phyloP scores from a whole-genome alignment of 2,329 filamentous ascomycete genomes.

The Trichoderma lentiforme region DNA sequence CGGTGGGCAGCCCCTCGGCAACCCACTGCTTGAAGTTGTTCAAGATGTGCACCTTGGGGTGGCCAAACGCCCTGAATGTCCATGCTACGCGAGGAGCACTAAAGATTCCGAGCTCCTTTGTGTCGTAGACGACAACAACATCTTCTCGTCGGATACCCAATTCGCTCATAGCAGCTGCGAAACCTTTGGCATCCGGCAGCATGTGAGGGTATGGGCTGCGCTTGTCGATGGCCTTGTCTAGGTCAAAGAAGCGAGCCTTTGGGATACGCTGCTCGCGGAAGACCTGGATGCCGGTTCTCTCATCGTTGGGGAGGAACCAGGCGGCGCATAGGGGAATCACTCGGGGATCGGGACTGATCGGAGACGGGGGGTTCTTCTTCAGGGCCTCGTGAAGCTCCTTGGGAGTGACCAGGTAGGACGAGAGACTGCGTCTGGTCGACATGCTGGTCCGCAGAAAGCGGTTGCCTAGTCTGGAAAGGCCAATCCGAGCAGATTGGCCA shows the following conservation, averaged over 20 bases:
- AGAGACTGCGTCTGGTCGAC: constrained; percentile 47
- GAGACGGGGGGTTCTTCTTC: constrained; percentile 73
- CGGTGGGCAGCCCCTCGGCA: constrained; percentile 74
- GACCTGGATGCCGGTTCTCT: constrained; percentile 72
- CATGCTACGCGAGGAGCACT: constrained; percentile 90
- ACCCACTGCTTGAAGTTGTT: constrained; percentile 98
- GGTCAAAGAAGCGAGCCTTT: constrained; percentile 89
- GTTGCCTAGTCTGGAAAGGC: constrained; percentile 37
- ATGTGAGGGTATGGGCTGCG: constrained; percentile 93
- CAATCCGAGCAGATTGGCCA: constrained; percentile 41
- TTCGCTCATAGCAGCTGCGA: constrained; percentile 83
- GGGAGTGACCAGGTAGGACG: constrained; percentile 83
- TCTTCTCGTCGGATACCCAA: constrained; percentile 86
- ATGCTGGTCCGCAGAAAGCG: constrained; percentile 32
- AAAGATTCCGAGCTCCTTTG: constrained; percentile 87
- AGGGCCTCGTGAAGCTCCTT: constrained; percentile 78
- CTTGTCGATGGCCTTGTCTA: constrained; percentile 86
- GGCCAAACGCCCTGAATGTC: constrained; percentile 89
- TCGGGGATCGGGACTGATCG: constrained; percentile 76
- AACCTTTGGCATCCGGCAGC: constrained; percentile 77
- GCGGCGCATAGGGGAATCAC: constrained; percentile 87
- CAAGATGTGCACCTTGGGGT: constrained; percentile 80
- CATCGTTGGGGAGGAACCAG: constrained; percentile 96
- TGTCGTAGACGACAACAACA: constrained; percentile 90
- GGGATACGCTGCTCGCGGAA: constrained; percentile 84